Conservation (phyloP, 129 eudicot genomes). For the Smallanthus sonchifolius region DNA sequence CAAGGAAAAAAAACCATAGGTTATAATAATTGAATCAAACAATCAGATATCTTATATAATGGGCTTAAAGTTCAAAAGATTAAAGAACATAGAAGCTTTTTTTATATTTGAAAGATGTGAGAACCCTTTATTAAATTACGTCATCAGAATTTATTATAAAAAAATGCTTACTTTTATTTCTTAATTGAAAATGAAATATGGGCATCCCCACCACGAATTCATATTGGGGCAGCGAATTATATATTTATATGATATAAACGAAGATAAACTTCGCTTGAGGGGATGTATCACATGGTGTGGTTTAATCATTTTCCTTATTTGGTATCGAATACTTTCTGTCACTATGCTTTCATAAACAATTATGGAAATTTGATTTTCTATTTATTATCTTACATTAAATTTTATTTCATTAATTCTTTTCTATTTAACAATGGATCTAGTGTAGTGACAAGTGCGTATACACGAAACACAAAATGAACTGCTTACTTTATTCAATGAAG, state of each 20-base stretch:
- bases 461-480: no score
- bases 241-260: background rate
- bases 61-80: no score
- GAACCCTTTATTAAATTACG: background rate
- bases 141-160: background rate
- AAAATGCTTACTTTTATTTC: background rate
- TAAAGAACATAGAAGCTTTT: no score
- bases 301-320: background rate
- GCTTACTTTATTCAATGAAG: no score
- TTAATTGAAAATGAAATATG: background rate
- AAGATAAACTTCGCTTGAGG: background rate
- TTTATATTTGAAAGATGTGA: no score
- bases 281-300: conserved; percentile 7
- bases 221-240: background rate
- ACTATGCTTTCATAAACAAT: background rate
- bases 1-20: no score
- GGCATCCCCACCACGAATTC: conserved; percentile 11
- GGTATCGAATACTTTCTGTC: background rate
- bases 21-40: no score
- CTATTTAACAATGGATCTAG: no score
- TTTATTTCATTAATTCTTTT: background rate
- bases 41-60: no score
- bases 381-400: background rate
- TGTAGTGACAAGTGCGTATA: no score
- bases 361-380: background rate